Base-by-base conservation (phyloP, 352 stramenopile genomes). In the Globisporangium echinulatum region DNA sequence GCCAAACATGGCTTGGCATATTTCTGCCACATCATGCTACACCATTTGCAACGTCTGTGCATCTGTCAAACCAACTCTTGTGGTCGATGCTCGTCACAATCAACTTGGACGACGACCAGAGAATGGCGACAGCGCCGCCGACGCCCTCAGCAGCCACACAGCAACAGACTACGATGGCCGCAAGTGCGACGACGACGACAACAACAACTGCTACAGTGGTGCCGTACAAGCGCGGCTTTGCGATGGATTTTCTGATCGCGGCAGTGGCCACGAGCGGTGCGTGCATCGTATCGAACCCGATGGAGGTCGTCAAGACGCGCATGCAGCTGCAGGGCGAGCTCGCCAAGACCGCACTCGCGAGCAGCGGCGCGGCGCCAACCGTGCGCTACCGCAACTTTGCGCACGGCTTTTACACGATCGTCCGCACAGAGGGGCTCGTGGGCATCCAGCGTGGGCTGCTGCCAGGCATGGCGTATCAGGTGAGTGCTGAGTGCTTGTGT, bases 301-400 rank as follows among this genome's bases (percentile, higher is more conserved):
- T 95, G 83, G 85, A 95, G 66, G 84, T 94, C 49, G 77, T 95
- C 62, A 95, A 95, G 79, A 95, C 85, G 57, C 85, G 85, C 61
- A 93, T 95, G 85, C 85, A 95, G 70, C 66, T 95, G 43, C 85
- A 95, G 69, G 85, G 84, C 15, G 85, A 95, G 60, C 73, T 95
- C 36, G 75, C 82, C 15, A 72, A 75, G 56, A 79, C 75, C 42
- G 69, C 77, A 8, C 75, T 69, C 3, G 62, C 69, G 9, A 49
- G 38, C 14, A 63, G 56, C 25, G 69, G 60, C 17, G 54, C 56
- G n/a, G 53, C 55, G 15, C 74, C 73, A 3, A 70, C 70, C n/a
- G 68, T 90, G 53, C 79, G 75, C 52, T 95, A 93, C 68, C 77
- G 80, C 63, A 93, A 92, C 66, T 91, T 92, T 54, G 77, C 75